Conservation (phyloP, 441 rosid species). For the Adansonia grandidieri region DNA sequence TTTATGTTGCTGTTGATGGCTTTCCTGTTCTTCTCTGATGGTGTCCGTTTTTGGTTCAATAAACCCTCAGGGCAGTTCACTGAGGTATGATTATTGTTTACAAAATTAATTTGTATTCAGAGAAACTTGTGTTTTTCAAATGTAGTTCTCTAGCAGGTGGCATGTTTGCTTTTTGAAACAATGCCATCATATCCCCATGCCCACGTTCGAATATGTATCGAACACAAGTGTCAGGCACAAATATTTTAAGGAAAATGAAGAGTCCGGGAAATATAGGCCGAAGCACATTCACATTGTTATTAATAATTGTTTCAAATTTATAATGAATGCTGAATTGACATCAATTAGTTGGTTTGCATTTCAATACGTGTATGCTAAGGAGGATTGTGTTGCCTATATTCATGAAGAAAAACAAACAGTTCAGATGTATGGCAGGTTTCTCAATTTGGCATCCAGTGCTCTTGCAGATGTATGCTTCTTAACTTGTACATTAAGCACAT, state of each 20-base stretch:
- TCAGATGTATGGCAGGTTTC: conserved; percentile 71
- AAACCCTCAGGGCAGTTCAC: conserved; percentile 44
- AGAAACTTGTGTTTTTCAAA: background rate
- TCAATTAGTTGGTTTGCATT: background rate
- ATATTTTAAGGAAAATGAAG: background rate
- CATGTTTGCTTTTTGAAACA: background rate
- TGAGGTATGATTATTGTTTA: conserved; percentile 49
- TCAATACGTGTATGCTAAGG: conserved; percentile 34
- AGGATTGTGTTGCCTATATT: conserved; percentile 30
- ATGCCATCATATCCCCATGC: too few relatives aligned
- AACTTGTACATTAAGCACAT: conserved; percentile 3
- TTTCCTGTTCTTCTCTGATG: conserved; percentile 58
- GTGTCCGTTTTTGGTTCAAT: conserved; percentile 63
- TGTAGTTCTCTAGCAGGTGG: background rate
- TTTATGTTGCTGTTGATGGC: conserved; percentile 50
- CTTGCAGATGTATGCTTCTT: conserved; percentile 62
- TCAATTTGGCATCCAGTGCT: conserved; percentile 65
- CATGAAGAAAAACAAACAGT: conserved; percentile 50
- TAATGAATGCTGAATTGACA: conserved; percentile 4
- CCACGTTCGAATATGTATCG: too few relatives aligned
- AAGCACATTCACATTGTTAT: background rate
- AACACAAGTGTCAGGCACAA: too few relatives aligned
- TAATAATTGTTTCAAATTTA: conserved; percentile 1
- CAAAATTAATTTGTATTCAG: background rate
- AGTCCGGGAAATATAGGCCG: background rate